Evolutionary conservation across 2,329 filamentous ascomycete species (phyloP), one percentile per base, ranked within the genome.

Genomic region (Helicocarpus griseus): DNA sequence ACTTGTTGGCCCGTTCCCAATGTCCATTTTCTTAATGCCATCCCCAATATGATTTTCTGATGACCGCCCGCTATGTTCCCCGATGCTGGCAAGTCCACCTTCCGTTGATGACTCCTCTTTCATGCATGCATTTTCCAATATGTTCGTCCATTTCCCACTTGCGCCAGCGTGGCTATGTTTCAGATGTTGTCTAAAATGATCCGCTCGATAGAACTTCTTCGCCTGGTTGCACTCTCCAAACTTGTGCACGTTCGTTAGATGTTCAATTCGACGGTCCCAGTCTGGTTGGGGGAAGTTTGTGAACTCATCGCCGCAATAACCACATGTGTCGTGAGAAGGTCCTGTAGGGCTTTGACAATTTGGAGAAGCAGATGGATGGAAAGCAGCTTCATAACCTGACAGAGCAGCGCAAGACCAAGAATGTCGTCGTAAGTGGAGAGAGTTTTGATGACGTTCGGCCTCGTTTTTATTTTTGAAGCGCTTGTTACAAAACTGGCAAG

Each of bases 401-500:
- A 98, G 80, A 0, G 90, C 88, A 29, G 89, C 90, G 68, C 93
- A 98, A 9, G 91, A 96, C 93, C 93, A 98, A 46, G 90, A 96
- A 71, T 97, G 89, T 22, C 86, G 84, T 31, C 91, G 83, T 7
- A 97, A 79, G 68, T 97, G 91, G 9, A 97, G 80, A 13, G 90
- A 95, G 63, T 96, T 97, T 64, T 95, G 90, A 66, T 97, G 91
- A 29, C 93, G 82, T 69, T 97, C 91, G 2, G 90, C 90, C 72
- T 97, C 93, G 62, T 97, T 97, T 72, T 97, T 97, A 73, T 97
- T 97, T 72, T 97, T 97, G 76, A 97, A 97, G 9, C 91, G 83
- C 66, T 96, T 96, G 39, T 86, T 86, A 68, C 91, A 97, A 66
- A 88, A 97, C 26, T 82, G 79, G 69, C 91, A 97, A 56, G 87